These are phyloP conservation scores for Fusarium azukiicola DNA, from an alignment of 2,329 filamentous ascomycete species.

Conservation along the genomic window DNA sequence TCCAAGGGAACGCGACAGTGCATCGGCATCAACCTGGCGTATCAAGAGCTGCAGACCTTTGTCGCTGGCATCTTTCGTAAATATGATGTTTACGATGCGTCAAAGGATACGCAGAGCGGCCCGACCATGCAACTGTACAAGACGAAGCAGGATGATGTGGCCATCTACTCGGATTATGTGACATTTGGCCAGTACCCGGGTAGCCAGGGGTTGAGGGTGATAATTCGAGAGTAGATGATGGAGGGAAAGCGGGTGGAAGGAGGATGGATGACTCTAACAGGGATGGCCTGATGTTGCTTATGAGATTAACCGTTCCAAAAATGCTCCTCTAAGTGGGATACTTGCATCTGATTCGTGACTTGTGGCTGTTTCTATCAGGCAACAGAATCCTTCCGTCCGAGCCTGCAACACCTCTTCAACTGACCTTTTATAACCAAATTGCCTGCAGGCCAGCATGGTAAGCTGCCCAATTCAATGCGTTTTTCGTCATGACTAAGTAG, in stretches of 20 bases:
- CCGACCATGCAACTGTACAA: slow-evolving; percentile 46
- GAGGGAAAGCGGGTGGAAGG: no score
- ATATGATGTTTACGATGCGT: slow-evolving; percentile 41
- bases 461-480: not conserved
- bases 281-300: not conserved
- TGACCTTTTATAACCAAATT: no score
- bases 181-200: slow-evolving; percentile 34
- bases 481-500: no score
- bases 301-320: not conserved
- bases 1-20: slow-evolving; percentile 45
- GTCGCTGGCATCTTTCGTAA: slow-evolving; percentile 46
- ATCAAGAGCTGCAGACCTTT: slow-evolving; percentile 46
- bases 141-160: slow-evolving; percentile 41
- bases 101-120: slow-evolving; percentile 16
- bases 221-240: slow-evolving; percentile 23
- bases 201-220: slow-evolving; percentile 36
- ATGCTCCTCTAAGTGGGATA: not conserved
- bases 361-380: not conserved
- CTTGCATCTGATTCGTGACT: not conserved
- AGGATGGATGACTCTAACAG: not conserved
- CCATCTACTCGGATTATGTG: slow-evolving; percentile 41
- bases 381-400: not conserved
- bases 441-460: no score
- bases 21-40: slow-evolving; percentile 47
- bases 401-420: not conserved